phyloP scores from a whole-genome alignment of 2,329 filamentous ascomycete genomes.

The Paraphoma sp. region DNA sequence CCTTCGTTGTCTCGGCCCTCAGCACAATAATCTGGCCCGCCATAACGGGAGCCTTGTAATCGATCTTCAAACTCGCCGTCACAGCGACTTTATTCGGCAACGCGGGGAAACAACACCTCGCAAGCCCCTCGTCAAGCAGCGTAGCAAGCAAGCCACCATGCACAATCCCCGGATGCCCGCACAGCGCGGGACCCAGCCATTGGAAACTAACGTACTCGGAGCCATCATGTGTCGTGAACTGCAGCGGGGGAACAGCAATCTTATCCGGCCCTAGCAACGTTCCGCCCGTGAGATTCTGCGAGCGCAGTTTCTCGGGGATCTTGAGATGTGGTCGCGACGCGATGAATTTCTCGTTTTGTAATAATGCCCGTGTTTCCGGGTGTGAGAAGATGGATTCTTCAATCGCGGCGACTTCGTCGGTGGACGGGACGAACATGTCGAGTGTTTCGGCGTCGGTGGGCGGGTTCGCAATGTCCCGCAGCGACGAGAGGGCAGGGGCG shows the following conservation, averaged over 20 bases:
- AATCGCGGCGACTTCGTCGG: slow-evolving; percentile 61
- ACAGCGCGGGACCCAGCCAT: slow-evolving; percentile 80
- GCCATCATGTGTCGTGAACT: slow-evolving; percentile 69
- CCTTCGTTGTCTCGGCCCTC: slow-evolving; percentile 78
- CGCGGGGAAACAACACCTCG: slow-evolving; percentile 84
- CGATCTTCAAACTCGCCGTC: slow-evolving; percentile 82
- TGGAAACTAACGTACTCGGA: slow-evolving; percentile 66
- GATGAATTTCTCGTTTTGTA: slow-evolving; percentile 68
- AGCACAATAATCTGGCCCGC: slow-evolving; percentile 80
- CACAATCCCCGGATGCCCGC: slow-evolving; percentile 87
- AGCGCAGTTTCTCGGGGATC: slow-evolving; percentile 73
- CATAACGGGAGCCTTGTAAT: slow-evolving; percentile 82
- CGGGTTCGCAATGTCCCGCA: slow-evolving; percentile 59
- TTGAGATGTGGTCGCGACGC: slow-evolving; percentile 89
- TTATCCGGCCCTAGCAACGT: slow-evolving; percentile 76
- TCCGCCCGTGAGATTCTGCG: slow-evolving; percentile 81
- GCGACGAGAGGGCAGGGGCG: slow-evolving; percentile 58
- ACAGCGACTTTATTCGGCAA: slow-evolving; percentile 85
- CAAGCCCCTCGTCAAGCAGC: slow-evolving; percentile 87
- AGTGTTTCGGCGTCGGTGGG: slow-evolving; percentile 78
- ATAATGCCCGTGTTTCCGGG: slow-evolving; percentile 73
- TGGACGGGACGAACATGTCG: slow-evolving; percentile 65
- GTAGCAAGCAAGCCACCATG: slow-evolving; percentile 94
- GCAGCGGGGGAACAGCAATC: slow-evolving; percentile 81
- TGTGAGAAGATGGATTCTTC: slow-evolving; percentile 78